Percentiles rank a stretch among this genome's conserved stretches.
phyloP scores from a whole-genome alignment of 805 yeast genomes.

The Metschnikowia gelsemii region DNA sequence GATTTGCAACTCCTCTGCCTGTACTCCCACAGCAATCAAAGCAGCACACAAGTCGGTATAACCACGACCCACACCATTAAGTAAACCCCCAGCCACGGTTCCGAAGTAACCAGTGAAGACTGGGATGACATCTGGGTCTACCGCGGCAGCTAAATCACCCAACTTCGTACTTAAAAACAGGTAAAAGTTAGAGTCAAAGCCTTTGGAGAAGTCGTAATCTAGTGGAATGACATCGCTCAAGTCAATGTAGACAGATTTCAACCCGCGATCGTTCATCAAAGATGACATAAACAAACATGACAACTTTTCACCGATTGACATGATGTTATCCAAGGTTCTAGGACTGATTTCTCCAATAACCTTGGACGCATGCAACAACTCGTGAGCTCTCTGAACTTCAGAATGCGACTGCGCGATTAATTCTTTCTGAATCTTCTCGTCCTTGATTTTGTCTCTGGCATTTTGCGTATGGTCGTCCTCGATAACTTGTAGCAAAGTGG shows the following conservation, averaged over 20 bases:
- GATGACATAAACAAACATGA: conserved; percentile 88
- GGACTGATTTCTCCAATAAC: conserved; percentile 89
- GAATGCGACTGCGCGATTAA: conserved; percentile 57
- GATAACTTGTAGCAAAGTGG: conserved; percentile 59
- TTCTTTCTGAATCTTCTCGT: conserved; percentile 45
- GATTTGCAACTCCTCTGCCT: conserved; percentile 91
- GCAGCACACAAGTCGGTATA: conserved; percentile 98
- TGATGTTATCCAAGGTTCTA: conserved; percentile 82
- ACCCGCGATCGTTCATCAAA: conserved; percentile 78
- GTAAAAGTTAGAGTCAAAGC: conserved; percentile 69
- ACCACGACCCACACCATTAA: conserved; percentile 94
- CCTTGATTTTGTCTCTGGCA: conserved; percentile 55
- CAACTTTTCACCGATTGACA: conserved; percentile 92
- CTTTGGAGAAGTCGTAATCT: conserved; percentile 53
- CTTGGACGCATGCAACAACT: conserved; percentile 80
- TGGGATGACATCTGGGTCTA: conserved; percentile 58
- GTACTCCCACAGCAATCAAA: conserved; percentile 85
- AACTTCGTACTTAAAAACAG: conserved; percentile 52
- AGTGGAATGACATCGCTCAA: conserved; percentile 69
- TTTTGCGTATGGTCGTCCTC: conserved; percentile 76
- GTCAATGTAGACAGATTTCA: conserved; percentile 75
- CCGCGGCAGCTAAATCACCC: conserved; percentile 46
- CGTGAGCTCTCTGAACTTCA: conserved; percentile 68
- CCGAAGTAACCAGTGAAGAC: conserved; percentile 97
- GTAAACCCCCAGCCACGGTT: conserved; percentile 89